Conservation (phyloP, 345 rosid species). For the Boechera divaricarpa region DNA sequence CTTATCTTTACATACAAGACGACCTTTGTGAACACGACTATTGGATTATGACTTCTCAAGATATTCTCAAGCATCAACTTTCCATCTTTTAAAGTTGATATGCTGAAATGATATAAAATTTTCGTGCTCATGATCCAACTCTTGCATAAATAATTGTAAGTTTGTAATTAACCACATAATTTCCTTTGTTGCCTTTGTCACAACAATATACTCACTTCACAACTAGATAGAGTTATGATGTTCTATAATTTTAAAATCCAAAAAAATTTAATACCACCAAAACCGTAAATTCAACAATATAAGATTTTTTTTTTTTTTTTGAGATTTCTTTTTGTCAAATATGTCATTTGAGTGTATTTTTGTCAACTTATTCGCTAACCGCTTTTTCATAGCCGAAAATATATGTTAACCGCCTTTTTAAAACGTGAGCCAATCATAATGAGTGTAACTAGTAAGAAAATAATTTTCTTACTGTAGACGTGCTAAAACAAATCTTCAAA, state of each 20-base stretch:
- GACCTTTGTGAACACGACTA: not conserved
- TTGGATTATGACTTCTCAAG: not conserved
- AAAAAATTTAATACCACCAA: not conserved
- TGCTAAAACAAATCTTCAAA: constrained; percentile 8
- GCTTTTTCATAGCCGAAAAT: no score
- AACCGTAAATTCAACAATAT: not conserved
- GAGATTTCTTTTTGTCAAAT: not conserved
- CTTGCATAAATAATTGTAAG: not conserved
- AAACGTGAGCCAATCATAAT: not conserved
- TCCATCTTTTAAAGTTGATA: not conserved
- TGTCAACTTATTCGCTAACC: not conserved
- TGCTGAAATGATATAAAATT: not conserved
- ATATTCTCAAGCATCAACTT: not conserved
- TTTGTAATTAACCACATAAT: not conserved
- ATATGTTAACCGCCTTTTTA: no score
- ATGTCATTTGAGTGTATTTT: not conserved
- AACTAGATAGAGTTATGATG: not conserved
- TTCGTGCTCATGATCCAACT: not conserved
- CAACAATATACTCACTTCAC: not conserved
- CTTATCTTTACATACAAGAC: no score
- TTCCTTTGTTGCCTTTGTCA: not conserved
- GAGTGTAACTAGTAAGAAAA: not conserved
- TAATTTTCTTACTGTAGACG: constrained; percentile 1
- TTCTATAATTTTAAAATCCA: not conserved
- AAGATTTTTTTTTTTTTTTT: not conserved